These are phyloP conservation scores for Petrea volubilis DNA, from an alignment of 257 asterid species.

Conservation along the genomic window DNA sequence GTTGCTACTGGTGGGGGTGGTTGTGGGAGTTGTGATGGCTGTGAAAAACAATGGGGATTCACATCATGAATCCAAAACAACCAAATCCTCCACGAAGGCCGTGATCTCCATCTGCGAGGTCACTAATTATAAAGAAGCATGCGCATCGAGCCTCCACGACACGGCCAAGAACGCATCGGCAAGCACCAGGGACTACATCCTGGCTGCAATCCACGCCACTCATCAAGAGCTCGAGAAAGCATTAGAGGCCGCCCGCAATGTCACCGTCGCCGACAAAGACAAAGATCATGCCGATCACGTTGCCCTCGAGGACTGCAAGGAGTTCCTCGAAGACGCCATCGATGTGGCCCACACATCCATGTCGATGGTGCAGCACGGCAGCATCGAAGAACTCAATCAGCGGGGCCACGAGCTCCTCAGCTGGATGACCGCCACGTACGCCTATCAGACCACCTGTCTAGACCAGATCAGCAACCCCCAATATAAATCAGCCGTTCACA, in stretches of 20 bases:
- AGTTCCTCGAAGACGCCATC: constrained; percentile 42
- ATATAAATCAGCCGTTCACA: constrained; percentile 38
- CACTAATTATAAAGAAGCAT: constrained; percentile 47
- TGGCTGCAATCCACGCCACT: constrained; percentile 46
- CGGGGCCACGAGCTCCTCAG: constrained; percentile 46
- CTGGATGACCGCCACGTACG: constrained; percentile 52
- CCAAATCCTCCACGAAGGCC: constrained; percentile 40
- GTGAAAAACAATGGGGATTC: background rate
- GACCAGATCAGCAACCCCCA: constrained; percentile 47
- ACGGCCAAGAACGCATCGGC: constrained; percentile 52
- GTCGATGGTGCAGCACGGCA: constrained; percentile 32
- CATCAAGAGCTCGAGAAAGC: constrained; percentile 42
- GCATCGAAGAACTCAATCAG: constrained; percentile 36
- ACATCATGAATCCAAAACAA: background rate
- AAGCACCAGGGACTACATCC: constrained; percentile 53
- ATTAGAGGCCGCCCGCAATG: constrained; percentile 23
- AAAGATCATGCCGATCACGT: constrained; percentile 36
- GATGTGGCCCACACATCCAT: constrained; percentile 46
- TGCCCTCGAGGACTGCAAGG: constrained; percentile 66
- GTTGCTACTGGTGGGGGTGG: constrained; percentile 58
- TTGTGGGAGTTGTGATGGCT: constrained; percentile 50
- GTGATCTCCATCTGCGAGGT: constrained; percentile 52
- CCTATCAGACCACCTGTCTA: constrained; percentile 46
- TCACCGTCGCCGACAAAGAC: constrained; percentile 26
- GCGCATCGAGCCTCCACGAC: constrained; percentile 41